Evolutionary conservation across 345 rosid genomes (phyloP), one percentile per base, ranked within the genome.

Genomic region (Dovyalis caffra): DNA sequence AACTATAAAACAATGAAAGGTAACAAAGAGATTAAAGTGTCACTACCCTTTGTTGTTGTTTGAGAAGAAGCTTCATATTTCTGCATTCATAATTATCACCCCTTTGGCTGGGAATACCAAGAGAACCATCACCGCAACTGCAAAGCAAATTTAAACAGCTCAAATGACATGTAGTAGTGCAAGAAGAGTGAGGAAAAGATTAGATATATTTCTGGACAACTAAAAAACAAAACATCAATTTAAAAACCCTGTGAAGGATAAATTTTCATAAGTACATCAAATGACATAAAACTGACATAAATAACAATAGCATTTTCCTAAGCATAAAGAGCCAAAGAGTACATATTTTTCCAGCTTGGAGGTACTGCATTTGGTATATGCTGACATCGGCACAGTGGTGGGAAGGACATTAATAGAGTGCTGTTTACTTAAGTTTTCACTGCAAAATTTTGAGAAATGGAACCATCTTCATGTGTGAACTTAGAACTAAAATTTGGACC

Each of bases 81-180:
- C 98, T 84, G 80, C 99, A 96, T 85, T 93, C 99, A 70, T 96
- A 96, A 68, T 96, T 96, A 81, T 96, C 99, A 65, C 99, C 99
- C 76, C 97, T 88, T 87, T 93, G 98, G 80, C 78, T 85, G 76
- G 99, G 99, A 68, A 85, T 87, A 28, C 99, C 99, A 10, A 96
- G 97, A 49, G 89, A 78, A 73, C 97, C 99, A 88, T 96, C 99
- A 78, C 98, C 99, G 14, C 99, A 95, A 82, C 99, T 96, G 86
- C 83, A 85, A 76, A 78, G 61, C 76, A 16, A 79, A 77, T 34
- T 65, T 47, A 35, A 71, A 76, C 60, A 66, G 75, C 63, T 72
- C 70, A 78, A 72, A 74, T 25, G 51, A 34, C 60, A 18, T 8
- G 20, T 28, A 63, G 32, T 9, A 20, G 25, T 9, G 16, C 20